These are phyloP conservation scores for Calonectria henricotiae DNA, from an alignment of 2,329 filamentous ascomycete genomes.

Conservation along the genomic window DNA sequence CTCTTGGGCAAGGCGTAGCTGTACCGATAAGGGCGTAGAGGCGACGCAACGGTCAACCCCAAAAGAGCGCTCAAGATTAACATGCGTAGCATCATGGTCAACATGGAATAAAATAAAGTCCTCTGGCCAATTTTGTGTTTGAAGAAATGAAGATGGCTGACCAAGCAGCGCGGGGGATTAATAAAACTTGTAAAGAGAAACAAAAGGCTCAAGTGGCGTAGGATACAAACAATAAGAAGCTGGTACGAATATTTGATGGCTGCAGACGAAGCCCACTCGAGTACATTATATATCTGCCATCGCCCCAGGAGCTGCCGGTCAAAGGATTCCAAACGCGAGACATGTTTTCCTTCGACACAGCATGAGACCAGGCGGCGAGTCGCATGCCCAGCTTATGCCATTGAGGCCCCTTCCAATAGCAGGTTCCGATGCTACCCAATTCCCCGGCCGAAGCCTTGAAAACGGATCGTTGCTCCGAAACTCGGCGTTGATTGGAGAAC, in stretches of 20 bases:
- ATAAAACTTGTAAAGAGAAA: background rate
- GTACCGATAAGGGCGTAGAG: constrained; percentile 28
- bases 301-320: background rate
- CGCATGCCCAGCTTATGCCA: constrained; percentile 1
- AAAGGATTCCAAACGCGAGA: background rate
- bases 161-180: constrained; percentile 6
- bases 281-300: constrained; percentile 6
- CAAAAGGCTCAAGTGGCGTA: background rate
- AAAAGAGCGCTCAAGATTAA: constrained; percentile 33
- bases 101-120: constrained; percentile 13
- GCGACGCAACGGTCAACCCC: constrained; percentile 43
- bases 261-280: background rate
- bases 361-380: constrained; percentile 14
- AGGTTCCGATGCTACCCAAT: constrained; percentile 7
- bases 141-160: background rate
- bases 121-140: background rate
- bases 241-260: background rate
- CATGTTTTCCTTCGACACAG: background rate
- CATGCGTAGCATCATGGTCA: constrained; percentile 43
- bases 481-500: constrained; percentile 9
- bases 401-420: constrained; percentile 23
- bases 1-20: background rate
- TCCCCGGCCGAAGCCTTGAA: constrained; percentile 4
- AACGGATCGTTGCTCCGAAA: background rate
- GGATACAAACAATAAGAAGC: background rate